These are phyloP conservation scores for Chlorella sp. DNA, from an alignment of 139 green algal species.

Conservation along the genomic window DNA sequence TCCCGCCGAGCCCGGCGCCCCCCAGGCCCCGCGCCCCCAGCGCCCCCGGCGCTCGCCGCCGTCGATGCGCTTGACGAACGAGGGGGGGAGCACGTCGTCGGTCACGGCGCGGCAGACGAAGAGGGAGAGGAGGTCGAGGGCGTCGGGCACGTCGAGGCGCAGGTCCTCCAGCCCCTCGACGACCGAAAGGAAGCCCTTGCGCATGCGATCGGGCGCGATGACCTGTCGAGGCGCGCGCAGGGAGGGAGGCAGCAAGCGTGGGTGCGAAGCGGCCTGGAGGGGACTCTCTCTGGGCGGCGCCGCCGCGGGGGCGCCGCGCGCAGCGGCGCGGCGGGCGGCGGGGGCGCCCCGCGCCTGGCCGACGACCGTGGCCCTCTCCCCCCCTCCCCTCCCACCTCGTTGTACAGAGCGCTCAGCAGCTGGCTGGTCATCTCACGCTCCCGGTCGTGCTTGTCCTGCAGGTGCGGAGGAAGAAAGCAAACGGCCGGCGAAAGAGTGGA, in stretches of 20 bases:
- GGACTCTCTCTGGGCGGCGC: no score
- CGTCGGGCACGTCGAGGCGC: conserved; percentile 89
- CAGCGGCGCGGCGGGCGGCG: no score
- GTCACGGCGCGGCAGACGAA: conserved; percentile 75
- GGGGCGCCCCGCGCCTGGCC: no score
- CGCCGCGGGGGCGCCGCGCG: no score
- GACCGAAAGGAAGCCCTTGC: conserved; percentile 69
- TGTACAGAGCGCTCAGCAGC: conserved; percentile 87
- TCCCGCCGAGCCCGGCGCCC: no score
- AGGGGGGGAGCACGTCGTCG: conserved; percentile 90
- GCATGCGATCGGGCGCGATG: conserved; percentile 17
- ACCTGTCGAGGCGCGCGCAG: conserved; percentile 1
- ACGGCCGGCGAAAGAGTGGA: no score
- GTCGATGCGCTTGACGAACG: conserved; percentile 20
- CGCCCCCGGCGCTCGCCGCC: conserved; percentile 1
- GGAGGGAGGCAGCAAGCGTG: not conserved
- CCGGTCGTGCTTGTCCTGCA: conserved; percentile 86
- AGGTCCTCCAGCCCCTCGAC: conserved; percentile 77
- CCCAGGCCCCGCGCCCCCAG: no score
- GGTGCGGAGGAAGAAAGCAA: no score
- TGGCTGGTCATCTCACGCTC: conserved; percentile 91
- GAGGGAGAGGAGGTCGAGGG: conserved; percentile 69
- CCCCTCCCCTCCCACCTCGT: conserved; percentile 56
- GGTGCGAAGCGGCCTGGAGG: no score
- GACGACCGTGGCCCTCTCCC: no score